phyloP scores from a whole-genome alignment of 2,329 filamentous ascomycete genomes.

The Ophiostoma novo-ulmi region DNA sequence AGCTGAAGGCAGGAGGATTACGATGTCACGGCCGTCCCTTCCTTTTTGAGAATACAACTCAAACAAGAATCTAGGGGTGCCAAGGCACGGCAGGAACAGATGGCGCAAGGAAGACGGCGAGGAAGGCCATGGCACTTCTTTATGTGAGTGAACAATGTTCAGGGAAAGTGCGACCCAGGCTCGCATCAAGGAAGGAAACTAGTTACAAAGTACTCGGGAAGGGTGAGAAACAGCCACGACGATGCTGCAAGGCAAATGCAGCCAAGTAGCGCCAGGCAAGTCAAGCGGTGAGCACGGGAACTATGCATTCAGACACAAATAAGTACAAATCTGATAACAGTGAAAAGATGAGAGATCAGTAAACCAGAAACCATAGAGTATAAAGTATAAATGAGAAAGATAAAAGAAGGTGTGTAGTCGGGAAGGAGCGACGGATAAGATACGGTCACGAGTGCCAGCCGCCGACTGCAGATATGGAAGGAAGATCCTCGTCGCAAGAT shows the following conservation, averaged over 20 bases:
- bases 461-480: not conserved
- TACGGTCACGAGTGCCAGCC: not conserved
- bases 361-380: not conserved
- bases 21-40: not conserved
- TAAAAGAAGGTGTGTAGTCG: not conserved
- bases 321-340: not conserved
- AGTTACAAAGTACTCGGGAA: slow-evolving; percentile 4
- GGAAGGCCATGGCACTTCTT: not conserved
- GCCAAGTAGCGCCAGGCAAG: not conserved
- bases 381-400: not conserved
- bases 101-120: not conserved
- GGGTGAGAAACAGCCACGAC: slow-evolving; percentile 7
- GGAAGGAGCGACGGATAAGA: slow-evolving; percentile 9
- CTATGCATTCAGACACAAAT: not conserved
- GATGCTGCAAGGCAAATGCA: slow-evolving; percentile 8
- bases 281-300: not conserved
- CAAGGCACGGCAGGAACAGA: slow-evolving; percentile 5
- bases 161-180: slow-evolving; percentile 4
- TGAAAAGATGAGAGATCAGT: not conserved
- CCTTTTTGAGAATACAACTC: not conserved
- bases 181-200: not conserved
- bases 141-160: not conserved
- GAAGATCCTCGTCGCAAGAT: not conserved
- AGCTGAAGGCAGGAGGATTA: not conserved
- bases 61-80: not conserved